Evolutionary conservation across 768 basidiomycete genomes (phyloP).

Genomic region (Kwoniella bestiolae): DNA sequence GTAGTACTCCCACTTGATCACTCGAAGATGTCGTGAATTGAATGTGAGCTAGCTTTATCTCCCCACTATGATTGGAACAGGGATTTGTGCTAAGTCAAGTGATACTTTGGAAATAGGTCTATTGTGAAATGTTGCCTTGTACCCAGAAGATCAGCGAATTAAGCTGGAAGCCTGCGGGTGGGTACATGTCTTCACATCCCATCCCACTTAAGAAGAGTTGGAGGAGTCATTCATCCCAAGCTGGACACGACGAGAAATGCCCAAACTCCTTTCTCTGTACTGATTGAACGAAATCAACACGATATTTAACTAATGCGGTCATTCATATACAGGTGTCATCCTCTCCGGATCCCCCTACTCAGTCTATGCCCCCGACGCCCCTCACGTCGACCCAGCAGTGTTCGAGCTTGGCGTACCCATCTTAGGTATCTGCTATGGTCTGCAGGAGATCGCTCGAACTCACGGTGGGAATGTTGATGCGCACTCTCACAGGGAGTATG

Average conservation of each 20-base stretch:
- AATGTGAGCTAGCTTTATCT: slow-evolving; percentile 64
- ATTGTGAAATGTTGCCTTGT: slow-evolving; percentile 96
- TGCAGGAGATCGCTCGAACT: slow-evolving; percentile 93
- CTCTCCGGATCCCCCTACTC: slow-evolving; percentile 98
- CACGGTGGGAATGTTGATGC: slow-evolving; percentile 80
- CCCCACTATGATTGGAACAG: not conserved
- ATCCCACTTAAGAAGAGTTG: no score
- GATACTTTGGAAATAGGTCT: slow-evolving; percentile 59
- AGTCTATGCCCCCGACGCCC: slow-evolving; percentile 89
- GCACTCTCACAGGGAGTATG: slow-evolving; percentile 93
- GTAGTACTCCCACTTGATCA: slow-evolving; percentile 98
- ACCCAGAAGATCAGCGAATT: slow-evolving; percentile 86
- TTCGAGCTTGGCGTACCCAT: slow-evolving; percentile 83
- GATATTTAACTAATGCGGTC: not conserved
- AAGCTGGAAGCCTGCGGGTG: slow-evolving; percentile 92
- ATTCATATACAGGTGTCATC: slow-evolving; percentile 72
- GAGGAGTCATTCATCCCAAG: no score
- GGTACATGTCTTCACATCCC: slow-evolving; percentile 2
- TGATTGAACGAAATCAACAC: not conserved
- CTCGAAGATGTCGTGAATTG: slow-evolving; percentile 93
- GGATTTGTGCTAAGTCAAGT: not conserved
- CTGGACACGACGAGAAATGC: no score
- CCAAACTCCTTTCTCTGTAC: not conserved
- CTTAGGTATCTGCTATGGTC: slow-evolving; percentile 95
- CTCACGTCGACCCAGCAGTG: slow-evolving; percentile 89